These are phyloP conservation scores for Cercospora zeina DNA, from an alignment of 2,329 filamentous ascomycete species.

Conservation along the genomic window DNA sequence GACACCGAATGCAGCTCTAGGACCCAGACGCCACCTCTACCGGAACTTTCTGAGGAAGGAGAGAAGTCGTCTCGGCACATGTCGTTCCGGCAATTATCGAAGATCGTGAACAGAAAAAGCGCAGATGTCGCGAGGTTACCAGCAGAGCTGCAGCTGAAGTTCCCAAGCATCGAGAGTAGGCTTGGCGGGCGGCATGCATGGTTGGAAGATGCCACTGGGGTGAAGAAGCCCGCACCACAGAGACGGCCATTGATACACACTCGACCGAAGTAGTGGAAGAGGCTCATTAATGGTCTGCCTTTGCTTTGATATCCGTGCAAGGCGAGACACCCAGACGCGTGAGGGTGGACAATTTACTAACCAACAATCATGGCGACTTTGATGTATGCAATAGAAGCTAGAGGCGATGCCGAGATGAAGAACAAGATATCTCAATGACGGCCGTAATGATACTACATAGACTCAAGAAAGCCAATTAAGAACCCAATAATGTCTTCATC, in stretches of 20 bases:
- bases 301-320: neutral
- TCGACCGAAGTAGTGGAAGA: neutral
- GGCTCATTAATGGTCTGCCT: neutral
- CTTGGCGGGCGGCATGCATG: slow-evolving; percentile 14
- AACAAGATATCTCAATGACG: neutral
- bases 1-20: slow-evolving; percentile 6
- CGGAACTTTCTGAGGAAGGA: neutral
- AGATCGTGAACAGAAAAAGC: neutral
- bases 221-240: neutral
- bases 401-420: neutral
- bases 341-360: neutral
- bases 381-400: neutral
- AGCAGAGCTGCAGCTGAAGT: slow-evolving; percentile 11
- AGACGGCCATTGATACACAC: slow-evolving; percentile 6
- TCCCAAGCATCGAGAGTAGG: slow-evolving; percentile 21
- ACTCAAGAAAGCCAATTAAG: neutral
- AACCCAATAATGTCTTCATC: neutral
- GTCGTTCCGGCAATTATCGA: neutral
- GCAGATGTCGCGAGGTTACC: slow-evolving; percentile 9
- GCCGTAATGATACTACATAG: neutral
- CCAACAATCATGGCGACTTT: neutral
- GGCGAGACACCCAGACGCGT: neutral
- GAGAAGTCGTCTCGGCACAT: neutral
- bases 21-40: slow-evolving; percentile 11
- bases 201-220: slow-evolving; percentile 11